phyloP scores from a whole-genome alignment of 202 grass and related monocot species.

The Cymbopogon flexuosus region DNA sequence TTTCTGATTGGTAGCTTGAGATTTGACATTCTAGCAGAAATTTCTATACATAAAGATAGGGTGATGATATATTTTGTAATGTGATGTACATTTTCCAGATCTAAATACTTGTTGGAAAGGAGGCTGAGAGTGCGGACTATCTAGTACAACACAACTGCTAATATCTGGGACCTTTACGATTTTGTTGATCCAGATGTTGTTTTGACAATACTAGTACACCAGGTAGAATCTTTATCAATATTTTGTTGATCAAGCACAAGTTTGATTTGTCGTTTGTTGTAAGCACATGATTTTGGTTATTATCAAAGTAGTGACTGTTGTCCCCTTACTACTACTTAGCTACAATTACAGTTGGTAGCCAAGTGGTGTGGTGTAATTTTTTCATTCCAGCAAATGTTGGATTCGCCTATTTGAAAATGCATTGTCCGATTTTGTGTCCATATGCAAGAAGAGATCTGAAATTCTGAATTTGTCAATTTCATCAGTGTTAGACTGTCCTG shows the following conservation, averaged over 20 bases:
- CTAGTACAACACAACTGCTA: constrained; percentile 54
- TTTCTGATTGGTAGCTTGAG: constrained; percentile 15
- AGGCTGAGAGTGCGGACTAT: constrained; percentile 61
- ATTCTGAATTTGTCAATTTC: no score
- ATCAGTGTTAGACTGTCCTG: no score
- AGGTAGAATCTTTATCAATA: constrained; percentile 40
- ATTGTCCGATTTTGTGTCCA: background rate
- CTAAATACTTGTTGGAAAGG: constrained; percentile 53
- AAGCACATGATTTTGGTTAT: constrained; percentile 8
- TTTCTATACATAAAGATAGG: constrained; percentile 17
- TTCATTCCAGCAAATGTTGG: background rate
- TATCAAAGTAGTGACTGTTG: background rate
- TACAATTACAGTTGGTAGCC: background rate
- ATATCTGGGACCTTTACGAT: constrained; percentile 66
- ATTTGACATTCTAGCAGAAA: constrained; percentile 12
- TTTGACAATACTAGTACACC: constrained; percentile 61
- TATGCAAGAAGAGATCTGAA: background rate
- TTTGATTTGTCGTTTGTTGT: constrained; percentile 9
- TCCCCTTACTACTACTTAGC: background rate
- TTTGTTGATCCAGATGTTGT: constrained; percentile 74
- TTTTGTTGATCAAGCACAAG: background rate
- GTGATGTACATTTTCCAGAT: constrained; percentile 27
- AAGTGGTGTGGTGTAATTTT: background rate
- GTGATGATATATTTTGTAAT: constrained; percentile 15
- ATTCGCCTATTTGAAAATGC: constrained; percentile 11